Percentiles rank a stretch among this genome's conserved stretches.
Evolutionary conservation across 805 yeast genomes (phyloP).

Genomic region (Candida multigemmis): DNA sequence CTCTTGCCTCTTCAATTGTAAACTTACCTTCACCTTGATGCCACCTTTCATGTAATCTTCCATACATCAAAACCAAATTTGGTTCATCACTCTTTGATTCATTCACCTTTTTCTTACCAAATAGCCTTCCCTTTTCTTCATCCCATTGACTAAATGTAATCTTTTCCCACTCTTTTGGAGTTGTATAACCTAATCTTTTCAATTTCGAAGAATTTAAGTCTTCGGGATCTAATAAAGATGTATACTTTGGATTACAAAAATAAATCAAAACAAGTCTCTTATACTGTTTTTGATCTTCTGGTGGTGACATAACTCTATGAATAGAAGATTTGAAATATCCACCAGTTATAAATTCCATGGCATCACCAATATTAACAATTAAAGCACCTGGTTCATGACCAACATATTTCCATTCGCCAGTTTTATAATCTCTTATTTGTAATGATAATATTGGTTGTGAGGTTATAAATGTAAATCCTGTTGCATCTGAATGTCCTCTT

Average conservation of each 20-base stretch:
- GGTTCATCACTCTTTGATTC: constrained; percentile 26
- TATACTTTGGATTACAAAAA: constrained; percentile 13
- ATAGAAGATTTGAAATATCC: constrained; percentile 18
- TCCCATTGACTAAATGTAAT: constrained; percentile 20
- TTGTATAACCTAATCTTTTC: constrained; percentile 10
- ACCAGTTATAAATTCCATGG: constrained; percentile 22
- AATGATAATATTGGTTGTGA: constrained; percentile 21
- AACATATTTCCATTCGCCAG: constrained; percentile 21
- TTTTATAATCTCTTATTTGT: constrained; percentile 19
- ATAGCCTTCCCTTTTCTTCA: constrained; percentile 36
- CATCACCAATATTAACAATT: constrained; percentile 20
- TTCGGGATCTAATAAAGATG: constrained; percentile 15
- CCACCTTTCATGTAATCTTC: constrained; percentile 36
- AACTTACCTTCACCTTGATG: constrained; percentile 21
- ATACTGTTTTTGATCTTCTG: constrained; percentile 13
- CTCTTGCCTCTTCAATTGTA: constrained; percentile 16
- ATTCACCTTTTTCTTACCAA: constrained; percentile 30
- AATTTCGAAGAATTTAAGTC: constrained; percentile 15
- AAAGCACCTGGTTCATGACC: constrained; percentile 19
- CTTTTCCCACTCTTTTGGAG: constrained; percentile 18
- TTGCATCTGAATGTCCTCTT: constrained; percentile 22
- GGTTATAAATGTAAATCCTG: constrained; percentile 21
- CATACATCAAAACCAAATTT: constrained; percentile 25
- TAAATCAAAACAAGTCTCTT: constrained; percentile 16
- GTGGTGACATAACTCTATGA: constrained; percentile 18